A percentile compares a stretch with the other conserved stretches of the same genome.
phyloP scores from a whole-genome alignment of 2,329 filamentous ascomycete species.

The Colletotrichum tanaceti region DNA sequence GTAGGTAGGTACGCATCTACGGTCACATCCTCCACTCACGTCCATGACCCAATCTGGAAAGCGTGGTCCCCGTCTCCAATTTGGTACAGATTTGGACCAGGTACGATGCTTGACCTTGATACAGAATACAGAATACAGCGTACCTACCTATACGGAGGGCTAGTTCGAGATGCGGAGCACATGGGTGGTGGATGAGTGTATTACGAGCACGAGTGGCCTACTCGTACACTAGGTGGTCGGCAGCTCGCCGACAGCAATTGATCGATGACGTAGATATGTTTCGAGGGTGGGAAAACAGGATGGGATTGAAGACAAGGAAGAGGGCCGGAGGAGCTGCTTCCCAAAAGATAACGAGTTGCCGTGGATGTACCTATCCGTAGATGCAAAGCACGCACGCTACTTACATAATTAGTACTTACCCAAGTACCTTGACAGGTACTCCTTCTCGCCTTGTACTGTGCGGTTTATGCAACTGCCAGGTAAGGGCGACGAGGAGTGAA shows the following conservation, averaged over 20 bases:
- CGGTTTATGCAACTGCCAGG: neutral
- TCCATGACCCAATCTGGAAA: constrained; percentile 18
- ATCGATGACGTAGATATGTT: constrained; percentile 38
- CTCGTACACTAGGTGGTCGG: constrained; percentile 3
- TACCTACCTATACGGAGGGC: too few species aligned
- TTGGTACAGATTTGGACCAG: neutral
- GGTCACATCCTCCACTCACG: constrained; percentile 1
- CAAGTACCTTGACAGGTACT: too few species aligned
- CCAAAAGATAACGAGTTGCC: constrained; percentile 1
- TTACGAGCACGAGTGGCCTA: neutral
- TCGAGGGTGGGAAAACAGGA: constrained; percentile 32
- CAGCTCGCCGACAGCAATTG: constrained; percentile 20
- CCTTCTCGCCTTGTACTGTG: neutral
- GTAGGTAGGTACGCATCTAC: neutral
- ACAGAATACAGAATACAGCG: too few species aligned
- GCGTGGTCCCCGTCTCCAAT: constrained; percentile 2
- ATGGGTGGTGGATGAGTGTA: neutral
- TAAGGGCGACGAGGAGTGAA: neutral
- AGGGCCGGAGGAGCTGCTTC: neutral
- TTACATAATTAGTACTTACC: too few species aligned
- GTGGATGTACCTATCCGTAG: neutral
- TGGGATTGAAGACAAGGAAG: constrained; percentile 6
- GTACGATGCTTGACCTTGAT: too few species aligned
- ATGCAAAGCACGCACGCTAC: too few species aligned
- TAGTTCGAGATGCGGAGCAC: neutral